Percentiles rank a stretch among this genome's conserved stretches.
Conservation (phyloP, 148 eudicot genomes). For the Amaranthus hypochondriacus region DNA sequence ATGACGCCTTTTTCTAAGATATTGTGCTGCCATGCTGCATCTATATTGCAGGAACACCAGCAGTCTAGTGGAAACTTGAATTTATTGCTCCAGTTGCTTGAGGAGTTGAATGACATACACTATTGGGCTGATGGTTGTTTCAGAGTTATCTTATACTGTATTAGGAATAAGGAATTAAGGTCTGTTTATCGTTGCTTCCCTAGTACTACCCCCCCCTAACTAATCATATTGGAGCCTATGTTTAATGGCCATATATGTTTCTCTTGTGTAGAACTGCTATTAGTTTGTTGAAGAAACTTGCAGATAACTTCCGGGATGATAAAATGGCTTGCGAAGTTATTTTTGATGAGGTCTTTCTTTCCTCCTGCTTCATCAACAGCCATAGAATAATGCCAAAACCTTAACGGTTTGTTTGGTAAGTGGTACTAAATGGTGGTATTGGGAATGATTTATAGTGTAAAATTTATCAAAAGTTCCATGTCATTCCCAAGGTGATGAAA, state of each 20-base stretch:
- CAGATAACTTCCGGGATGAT: constrained; percentile 35
- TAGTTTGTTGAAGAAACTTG: constrained; percentile 66
- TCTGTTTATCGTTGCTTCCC: constrained; percentile 12
- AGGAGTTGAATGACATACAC: constrained; percentile 46
- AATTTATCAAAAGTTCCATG: too few species aligned
- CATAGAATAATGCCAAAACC: too few species aligned
- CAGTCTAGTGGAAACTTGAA: constrained; percentile 45
- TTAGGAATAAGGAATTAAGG: constrained; percentile 58
- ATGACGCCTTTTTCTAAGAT: background rate
- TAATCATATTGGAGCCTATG: background rate
- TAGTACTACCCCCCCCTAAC: background rate
- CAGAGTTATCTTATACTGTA: constrained; percentile 56
- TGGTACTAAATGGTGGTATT: too few species aligned
- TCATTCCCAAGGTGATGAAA: too few species aligned
- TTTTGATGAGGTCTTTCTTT: constrained; percentile 65
- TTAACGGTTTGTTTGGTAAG: too few species aligned
- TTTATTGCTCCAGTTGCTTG: constrained; percentile 52
- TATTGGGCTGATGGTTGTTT: constrained; percentile 71
- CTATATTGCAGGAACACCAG: constrained; percentile 48
- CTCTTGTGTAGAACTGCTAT: constrained; percentile 43
- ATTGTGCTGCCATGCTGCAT: constrained; percentile 4
- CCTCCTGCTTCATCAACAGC: background rate
- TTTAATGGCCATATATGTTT: constrained; percentile 9
- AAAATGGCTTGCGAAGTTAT: constrained; percentile 54
- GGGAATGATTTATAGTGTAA: too few species aligned